Conservation (phyloP, 202 grass and related monocot genomes). For the Zizania palustris region DNA sequence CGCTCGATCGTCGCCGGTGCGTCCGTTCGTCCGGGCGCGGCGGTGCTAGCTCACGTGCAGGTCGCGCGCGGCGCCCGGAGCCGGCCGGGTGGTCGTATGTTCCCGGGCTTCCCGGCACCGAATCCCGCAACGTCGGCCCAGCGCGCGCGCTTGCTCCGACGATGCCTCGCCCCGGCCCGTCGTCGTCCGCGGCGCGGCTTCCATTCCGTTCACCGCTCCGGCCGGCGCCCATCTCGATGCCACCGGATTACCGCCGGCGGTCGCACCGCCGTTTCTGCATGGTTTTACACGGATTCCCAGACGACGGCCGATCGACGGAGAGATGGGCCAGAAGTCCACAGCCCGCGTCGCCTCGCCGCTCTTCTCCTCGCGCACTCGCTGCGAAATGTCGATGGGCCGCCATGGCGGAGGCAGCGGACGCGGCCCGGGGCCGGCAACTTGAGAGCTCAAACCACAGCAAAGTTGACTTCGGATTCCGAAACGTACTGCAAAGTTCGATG, state of each 20-base stretch:
- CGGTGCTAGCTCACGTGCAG: constrained; percentile 38
- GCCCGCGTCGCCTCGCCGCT: no score
- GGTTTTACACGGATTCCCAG: no score
- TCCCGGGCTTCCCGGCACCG: constrained; percentile 18
- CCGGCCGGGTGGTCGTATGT: background rate
- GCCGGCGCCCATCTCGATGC: constrained; percentile 35
- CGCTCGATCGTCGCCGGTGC: no score
- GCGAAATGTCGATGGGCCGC: no score
- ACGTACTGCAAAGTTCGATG: background rate
- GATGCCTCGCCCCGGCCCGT: constrained; percentile 3
- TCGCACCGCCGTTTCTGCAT: no score
- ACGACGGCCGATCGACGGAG: no score
- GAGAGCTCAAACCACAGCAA: background rate
- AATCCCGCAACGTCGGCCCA: constrained; percentile 42
- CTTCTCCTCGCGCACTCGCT: no score
- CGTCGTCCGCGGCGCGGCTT: constrained; percentile 32
- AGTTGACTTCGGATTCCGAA: constrained; percentile 17
- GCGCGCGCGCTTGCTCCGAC: constrained; percentile 46
- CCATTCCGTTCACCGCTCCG: constrained; percentile 44
- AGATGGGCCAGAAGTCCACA: no score
- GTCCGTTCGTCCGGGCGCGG: background rate
- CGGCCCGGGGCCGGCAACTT: no score
- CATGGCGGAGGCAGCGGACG: no score
- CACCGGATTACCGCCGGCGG: no score
- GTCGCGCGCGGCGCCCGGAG: background rate